These are phyloP conservation scores for Haematococcus sp. DNA, from an alignment of 139 green algal genomes.

Conservation along the genomic window DNA sequence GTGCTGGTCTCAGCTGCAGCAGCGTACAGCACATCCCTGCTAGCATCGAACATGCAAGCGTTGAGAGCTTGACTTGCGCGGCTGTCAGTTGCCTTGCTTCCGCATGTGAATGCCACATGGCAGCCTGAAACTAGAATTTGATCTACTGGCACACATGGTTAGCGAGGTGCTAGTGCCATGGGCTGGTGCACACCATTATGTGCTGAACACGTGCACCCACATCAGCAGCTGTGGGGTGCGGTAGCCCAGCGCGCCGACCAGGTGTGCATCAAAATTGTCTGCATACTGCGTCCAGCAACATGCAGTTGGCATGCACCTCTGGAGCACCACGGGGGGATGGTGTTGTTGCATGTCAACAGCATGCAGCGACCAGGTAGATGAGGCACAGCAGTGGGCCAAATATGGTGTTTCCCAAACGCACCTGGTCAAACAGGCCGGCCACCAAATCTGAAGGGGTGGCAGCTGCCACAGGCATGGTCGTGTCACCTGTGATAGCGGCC, in stretches of 20 bases:
- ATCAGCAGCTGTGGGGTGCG: conserved; percentile 37
- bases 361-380: no score
- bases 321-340: no score
- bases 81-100: no score
- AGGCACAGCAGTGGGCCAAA: no score
- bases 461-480: conserved; percentile 3
- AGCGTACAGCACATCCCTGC: conserved; percentile 8
- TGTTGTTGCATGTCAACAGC: no score
- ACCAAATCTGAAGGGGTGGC: conserved; percentile 29
- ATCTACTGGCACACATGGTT: no score
- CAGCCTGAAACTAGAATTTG: no score
- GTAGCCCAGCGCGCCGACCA: conserved; percentile 44
- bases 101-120: no score
- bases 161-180: not conserved
- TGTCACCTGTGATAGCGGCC: conserved; percentile 32
- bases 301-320: no score
- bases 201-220: conserved; percentile 12
- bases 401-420: not conserved
- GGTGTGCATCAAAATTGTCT: conserved; percentile 54
- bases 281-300: conserved; percentile 20
- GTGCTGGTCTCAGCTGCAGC: not conserved
- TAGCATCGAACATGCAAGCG: no score
- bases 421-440: conserved; percentile 50
- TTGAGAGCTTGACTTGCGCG: no score
- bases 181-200: not conserved